These are phyloP conservation scores for Dalbergia oliveri DNA, from an alignment of 306 rosid genomes.

Conservation along the genomic window DNA sequence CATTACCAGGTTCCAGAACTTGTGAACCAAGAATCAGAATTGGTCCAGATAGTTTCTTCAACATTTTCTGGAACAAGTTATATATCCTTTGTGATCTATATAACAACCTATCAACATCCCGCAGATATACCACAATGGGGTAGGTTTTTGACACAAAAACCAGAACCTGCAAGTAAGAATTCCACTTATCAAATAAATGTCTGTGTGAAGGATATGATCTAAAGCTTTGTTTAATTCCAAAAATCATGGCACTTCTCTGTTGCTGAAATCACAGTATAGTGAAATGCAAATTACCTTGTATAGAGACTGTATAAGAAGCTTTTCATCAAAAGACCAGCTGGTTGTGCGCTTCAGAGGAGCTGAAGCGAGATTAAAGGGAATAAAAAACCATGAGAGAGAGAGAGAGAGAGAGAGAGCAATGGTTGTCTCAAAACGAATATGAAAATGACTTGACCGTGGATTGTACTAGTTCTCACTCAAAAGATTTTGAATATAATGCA, in stretches of 20 bases:
- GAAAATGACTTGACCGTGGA: background rate
- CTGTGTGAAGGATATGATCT: slow-evolving; percentile 2
- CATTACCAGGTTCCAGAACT: slow-evolving; percentile 63
- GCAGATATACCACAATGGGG: slow-evolving; percentile 82
- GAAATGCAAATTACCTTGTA: slow-evolving; percentile 67
- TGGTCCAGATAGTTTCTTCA: slow-evolving; percentile 79
- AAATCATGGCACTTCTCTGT: background rate
- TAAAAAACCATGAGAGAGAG: background rate
- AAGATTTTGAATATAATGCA: slow-evolving; percentile 1
- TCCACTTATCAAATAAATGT: slow-evolving; percentile 32
- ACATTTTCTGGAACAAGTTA: slow-evolving; percentile 84
- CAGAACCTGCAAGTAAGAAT: slow-evolving; percentile 70
- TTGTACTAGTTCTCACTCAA: background rate
- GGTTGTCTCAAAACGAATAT: background rate
- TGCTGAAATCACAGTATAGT: slow-evolving; percentile 3
- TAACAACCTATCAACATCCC: slow-evolving; percentile 78
- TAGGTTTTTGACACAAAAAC: slow-evolving; percentile 71
- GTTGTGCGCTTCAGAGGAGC: slow-evolving; percentile 74
- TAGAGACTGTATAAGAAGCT: slow-evolving; percentile 81
- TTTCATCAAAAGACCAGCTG: slow-evolving; percentile 97
- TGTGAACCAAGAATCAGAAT: slow-evolving; percentile 89
- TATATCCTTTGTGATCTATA: slow-evolving; percentile 72
- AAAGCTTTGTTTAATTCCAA: slow-evolving; percentile 17
- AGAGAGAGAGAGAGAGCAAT: background rate
- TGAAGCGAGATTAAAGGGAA: slow-evolving; percentile 40